Evolutionary conservation across 805 yeast species (phyloP).

Genomic region (Candida succiphila): DNA sequence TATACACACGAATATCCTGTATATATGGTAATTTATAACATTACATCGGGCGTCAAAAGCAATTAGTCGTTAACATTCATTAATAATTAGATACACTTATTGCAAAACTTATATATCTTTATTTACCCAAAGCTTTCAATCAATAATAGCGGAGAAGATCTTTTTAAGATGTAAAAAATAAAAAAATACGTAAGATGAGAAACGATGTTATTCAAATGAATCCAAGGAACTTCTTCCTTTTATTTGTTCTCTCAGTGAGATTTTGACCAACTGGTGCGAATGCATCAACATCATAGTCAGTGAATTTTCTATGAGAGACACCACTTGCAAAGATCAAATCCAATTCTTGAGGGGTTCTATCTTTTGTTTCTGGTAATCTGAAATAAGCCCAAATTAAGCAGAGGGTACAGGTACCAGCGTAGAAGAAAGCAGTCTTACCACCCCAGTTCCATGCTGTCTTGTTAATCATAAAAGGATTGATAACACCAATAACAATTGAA

Average conservation of each 20-base stretch:
- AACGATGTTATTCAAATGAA: neutral
- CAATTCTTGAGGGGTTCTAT: constrained; percentile 50
- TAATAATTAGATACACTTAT: too few relatives aligned
- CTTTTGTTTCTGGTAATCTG: constrained; percentile 50
- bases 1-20: too few relatives aligned
- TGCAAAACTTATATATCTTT: too few relatives aligned
- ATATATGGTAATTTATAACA: too few relatives aligned
- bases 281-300: neutral
- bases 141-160: too few relatives aligned
- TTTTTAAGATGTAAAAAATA: too few relatives aligned
- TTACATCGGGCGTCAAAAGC: too few relatives aligned
- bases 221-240: neutral
- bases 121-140: too few relatives aligned
- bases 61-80: too few relatives aligned
- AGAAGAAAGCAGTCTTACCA: constrained; percentile 39
- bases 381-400: constrained; percentile 34
- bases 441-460: constrained; percentile 35
- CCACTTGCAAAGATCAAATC: constrained; percentile 32
- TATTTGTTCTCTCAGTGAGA: neutral
- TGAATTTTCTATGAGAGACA: neutral
- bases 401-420: constrained; percentile 27
- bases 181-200: neutral
- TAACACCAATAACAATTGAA: constrained; percentile 25
- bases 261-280: neutral
- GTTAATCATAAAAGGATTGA: constrained; percentile 40